Conservation (phyloP, 441 rosid species). For the California macrophylla region DNA sequence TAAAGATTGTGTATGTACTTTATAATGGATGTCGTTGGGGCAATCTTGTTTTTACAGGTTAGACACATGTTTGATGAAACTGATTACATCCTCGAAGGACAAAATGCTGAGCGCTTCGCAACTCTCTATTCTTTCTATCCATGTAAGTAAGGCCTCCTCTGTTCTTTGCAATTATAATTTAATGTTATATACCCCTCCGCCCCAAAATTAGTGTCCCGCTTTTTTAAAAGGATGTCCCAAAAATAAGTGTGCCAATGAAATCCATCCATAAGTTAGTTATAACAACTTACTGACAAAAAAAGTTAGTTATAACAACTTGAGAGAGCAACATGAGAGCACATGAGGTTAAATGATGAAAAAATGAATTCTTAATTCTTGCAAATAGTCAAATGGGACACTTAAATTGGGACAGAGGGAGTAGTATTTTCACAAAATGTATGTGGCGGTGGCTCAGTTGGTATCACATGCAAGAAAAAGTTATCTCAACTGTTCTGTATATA, state of each 20-base stretch:
- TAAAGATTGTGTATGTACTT: slow-evolving; percentile 18
- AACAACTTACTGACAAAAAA: no score
- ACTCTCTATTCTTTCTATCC: slow-evolving; percentile 50
- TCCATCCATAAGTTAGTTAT: background rate
- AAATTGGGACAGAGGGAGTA: background rate
- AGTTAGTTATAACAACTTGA: background rate
- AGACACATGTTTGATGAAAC: slow-evolving; percentile 99
- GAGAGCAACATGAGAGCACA: background rate
- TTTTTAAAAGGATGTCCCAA: background rate
- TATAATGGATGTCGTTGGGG: slow-evolving; percentile 38
- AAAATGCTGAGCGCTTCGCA: slow-evolving; percentile 94
- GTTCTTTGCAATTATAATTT: background rate
- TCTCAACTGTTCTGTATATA: background rate
- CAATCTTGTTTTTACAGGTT: slow-evolving; percentile 65
- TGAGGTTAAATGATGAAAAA: background rate
- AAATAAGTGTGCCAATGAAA: background rate
- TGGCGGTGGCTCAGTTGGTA: background rate
- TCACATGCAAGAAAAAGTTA: background rate
- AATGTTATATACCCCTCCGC: background rate
- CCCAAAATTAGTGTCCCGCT: background rate
- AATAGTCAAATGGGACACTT: background rate
- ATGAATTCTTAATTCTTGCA: background rate
- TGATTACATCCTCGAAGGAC: slow-evolving; percentile 77
- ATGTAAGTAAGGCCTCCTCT: slow-evolving; percentile 34
- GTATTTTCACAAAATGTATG: background rate